Percentiles rank a stretch among this genome's conserved stretches.
These are phyloP conservation scores for Podaxis pistillaris DNA, from an alignment of 768 basidiomycete species.

Conservation along the genomic window DNA sequence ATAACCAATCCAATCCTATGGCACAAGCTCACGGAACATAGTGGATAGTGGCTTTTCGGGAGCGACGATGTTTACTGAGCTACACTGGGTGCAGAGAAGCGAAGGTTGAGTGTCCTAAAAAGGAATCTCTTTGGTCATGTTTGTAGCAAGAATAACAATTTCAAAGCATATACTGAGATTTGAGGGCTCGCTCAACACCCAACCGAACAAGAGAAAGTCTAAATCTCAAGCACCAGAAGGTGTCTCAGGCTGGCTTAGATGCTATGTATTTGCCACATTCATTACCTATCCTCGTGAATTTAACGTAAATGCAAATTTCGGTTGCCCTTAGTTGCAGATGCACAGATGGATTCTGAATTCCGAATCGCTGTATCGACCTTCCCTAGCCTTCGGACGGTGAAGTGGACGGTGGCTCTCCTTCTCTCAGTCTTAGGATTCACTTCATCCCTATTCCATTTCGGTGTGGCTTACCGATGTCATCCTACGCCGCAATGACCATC, in stretches of 20 bases:
- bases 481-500: constrained; percentile 5
- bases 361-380: background rate
- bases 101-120: background rate
- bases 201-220: constrained; percentile 11
- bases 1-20: constrained; percentile 16
- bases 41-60: background rate
- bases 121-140: constrained; percentile 15
- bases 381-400: background rate
- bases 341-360: background rate
- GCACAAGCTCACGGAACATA: constrained; percentile 15
- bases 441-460: background rate
- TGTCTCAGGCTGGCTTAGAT: background rate
- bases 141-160: constrained; percentile 2
- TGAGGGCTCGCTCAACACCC: background rate
- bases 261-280: background rate
- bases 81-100: background rate
- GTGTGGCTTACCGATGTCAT: background rate
- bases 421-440: background rate
- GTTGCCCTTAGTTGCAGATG: background rate
- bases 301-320: background rate
- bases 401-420: background rate
- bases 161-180: background rate
- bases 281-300: background rate
- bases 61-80: background rate
- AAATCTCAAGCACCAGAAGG: background rate